These are phyloP conservation scores for Ambrosiella xylebori DNA, from an alignment of 2,329 filamentous ascomycete species.

Conservation along the genomic window DNA sequence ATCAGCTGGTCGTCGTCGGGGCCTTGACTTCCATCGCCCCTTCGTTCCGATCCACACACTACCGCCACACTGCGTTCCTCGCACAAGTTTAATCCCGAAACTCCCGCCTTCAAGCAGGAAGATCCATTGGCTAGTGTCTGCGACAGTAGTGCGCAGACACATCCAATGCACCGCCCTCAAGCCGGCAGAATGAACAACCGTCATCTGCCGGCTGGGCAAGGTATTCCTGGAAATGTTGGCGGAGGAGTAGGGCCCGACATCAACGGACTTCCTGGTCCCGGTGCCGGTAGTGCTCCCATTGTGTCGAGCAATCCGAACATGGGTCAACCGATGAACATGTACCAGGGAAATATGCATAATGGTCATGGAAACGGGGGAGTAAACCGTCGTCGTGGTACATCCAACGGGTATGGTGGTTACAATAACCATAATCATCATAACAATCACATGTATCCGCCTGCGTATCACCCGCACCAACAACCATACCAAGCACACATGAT, in stretches of 20 bases:
- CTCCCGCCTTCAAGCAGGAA: conserved; percentile 10
- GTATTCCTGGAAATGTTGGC: conserved; percentile 31
- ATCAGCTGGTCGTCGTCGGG: conserved; percentile 6
- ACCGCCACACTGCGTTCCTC: conserved; percentile 12
- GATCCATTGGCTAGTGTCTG: conserved; percentile 13
- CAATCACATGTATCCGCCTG: conserved; percentile 20
- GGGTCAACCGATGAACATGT: background rate
- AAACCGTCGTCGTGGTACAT: conserved; percentile 19
- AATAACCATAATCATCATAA: conserved; percentile 17
- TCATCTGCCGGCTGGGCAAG: conserved; percentile 63
- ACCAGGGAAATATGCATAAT: conserved; percentile 19
- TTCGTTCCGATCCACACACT: conserved; percentile 5
- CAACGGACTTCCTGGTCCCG: conserved; percentile 5
- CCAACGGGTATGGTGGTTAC: conserved; percentile 18
- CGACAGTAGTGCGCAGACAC: conserved; percentile 13
- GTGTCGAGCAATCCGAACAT: conserved; percentile 4
- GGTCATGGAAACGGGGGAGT: conserved; percentile 7
- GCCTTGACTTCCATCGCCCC: conserved; percentile 11
- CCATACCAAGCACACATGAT: conserved; percentile 21
- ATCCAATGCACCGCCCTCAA: conserved; percentile 26
- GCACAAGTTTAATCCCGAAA: conserved; percentile 13
- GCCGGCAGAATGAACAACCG: conserved; percentile 61
- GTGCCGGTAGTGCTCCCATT: conserved; percentile 12
- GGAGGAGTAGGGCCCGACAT: conserved; percentile 9
- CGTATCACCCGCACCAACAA: conserved; percentile 13